phyloP scores from a whole-genome alignment of 495 filamentous ascomycete genomes.

The Penicillium goetzii region DNA sequence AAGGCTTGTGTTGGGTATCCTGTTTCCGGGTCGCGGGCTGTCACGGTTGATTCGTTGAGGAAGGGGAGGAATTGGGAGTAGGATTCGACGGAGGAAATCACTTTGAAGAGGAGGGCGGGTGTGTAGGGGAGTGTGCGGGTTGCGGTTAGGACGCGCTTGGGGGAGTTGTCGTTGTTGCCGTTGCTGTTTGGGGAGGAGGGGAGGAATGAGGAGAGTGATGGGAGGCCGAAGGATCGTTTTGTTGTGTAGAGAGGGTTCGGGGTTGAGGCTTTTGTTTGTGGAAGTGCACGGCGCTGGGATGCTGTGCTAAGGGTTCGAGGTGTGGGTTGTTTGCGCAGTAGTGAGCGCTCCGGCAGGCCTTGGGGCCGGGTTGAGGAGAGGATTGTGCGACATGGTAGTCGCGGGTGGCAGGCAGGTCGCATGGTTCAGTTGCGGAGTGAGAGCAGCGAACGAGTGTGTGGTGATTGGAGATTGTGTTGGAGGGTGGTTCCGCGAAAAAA shows the following conservation, averaged over 20 bases:
- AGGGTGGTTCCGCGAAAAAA: conserved; percentile 7
- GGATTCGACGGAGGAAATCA: conserved; percentile 81
- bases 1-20: conserved; percentile 73
- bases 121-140: conserved; percentile 81
- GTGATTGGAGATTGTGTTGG: neutral
- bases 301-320: conserved; percentile 23
- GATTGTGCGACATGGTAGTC: conserved; percentile 23
- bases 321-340: conserved; percentile 2
- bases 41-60: conserved; percentile 73
- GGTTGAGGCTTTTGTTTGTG: conserved; percentile 9
- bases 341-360: neutral
- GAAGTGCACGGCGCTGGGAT: conserved; percentile 6
- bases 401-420: conserved; percentile 21
- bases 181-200: conserved; percentile 31
- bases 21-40: conserved; percentile 54
- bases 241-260: conserved; percentile 13
- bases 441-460: neutral
- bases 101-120: conserved; percentile 67
- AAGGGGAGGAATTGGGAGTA: conserved; percentile 88
- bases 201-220: conserved; percentile 43
- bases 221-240: conserved; percentile 32
- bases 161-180: conserved; percentile 32
- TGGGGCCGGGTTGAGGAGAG: conserved; percentile 1
- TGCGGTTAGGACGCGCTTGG: conserved; percentile 63
- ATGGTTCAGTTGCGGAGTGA: conserved; percentile 13